A percentile compares a stretch with the other conserved stretches of the same genome.
These are phyloP conservation scores for Adansonia rubrostipa DNA, from an alignment of 441 rosid species.

Conservation along the genomic window DNA sequence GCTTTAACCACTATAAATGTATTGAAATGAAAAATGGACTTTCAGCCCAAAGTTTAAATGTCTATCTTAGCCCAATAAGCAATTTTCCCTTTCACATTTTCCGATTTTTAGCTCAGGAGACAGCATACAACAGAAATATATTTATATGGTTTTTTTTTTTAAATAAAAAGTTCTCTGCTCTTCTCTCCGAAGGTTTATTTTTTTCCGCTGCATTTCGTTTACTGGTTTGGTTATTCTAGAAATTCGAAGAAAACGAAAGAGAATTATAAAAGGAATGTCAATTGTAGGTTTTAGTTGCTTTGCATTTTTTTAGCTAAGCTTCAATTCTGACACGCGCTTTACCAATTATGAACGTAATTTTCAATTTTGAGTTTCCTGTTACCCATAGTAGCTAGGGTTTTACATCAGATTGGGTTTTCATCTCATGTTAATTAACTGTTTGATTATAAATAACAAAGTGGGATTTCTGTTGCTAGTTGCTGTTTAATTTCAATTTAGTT, in stretches of 20 bases:
- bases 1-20: too few relatives aligned
- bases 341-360: not conserved
- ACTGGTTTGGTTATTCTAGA: not conserved
- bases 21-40: too few relatives aligned
- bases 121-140: too few relatives aligned
- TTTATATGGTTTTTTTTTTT: too few relatives aligned
- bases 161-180: not conserved
- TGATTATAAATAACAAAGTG: not conserved
- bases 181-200: not conserved
- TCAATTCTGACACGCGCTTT: not conserved
- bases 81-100: too few relatives aligned
- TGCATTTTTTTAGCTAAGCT: not conserved
- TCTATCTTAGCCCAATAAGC: too few relatives aligned
- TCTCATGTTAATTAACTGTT: not conserved
- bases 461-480: not conserved
- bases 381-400: not conserved
- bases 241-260: not conserved
- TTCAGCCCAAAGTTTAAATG: too few relatives aligned
- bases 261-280: not conserved
- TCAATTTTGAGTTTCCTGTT: not conserved
- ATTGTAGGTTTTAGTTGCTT: not conserved
- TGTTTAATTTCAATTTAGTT: not conserved
- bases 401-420: not conserved
- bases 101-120: too few relatives aligned
- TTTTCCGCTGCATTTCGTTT: not conserved